A percentile compares a stretch with the other conserved stretches of the same genome.
Conservation (phyloP, 768 basidiomycete genomes). For the Mycena indigotica region DNA sequence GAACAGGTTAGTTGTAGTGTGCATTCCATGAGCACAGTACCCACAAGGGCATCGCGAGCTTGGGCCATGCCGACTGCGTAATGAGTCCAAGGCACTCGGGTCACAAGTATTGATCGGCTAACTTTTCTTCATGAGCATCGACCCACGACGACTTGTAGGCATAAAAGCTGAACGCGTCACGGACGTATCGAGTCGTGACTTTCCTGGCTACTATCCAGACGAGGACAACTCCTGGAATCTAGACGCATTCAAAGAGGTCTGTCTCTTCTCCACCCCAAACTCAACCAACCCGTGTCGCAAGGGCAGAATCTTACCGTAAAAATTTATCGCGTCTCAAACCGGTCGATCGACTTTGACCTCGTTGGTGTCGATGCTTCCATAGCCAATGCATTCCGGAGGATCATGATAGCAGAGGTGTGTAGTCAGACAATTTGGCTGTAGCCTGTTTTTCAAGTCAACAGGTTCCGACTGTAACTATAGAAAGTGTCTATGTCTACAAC, state of each 20-base stretch:
- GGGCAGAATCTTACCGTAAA: constrained; percentile 72
- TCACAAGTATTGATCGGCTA: too few species aligned
- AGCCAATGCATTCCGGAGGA: constrained; percentile 91
- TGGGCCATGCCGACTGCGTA: too few species aligned
- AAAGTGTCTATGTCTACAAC: constrained; percentile 89
- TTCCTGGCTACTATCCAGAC: constrained; percentile 83
- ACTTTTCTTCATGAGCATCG: constrained; percentile 16
- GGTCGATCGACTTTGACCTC: constrained; percentile 91
- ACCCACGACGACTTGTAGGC: constrained; percentile 60
- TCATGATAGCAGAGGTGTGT: constrained; percentile 90
- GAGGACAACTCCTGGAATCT: constrained; percentile 89
- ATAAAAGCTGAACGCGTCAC: constrained; percentile 71
- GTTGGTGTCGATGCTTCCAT: constrained; percentile 95
- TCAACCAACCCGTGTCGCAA: constrained; percentile 31
- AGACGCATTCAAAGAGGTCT: constrained; percentile 72
- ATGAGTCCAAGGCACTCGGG: too few species aligned
- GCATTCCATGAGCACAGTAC: too few species aligned
- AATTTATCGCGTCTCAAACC: constrained; percentile 77
- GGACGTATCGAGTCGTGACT: constrained; percentile 86
- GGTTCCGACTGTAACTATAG: constrained; percentile 92
- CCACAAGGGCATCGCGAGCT: not conserved
- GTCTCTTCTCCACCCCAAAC: constrained; percentile 27
- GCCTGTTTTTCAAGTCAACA: too few species aligned
- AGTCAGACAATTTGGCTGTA: not conserved
- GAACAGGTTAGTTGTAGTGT: too few species aligned